Percentiles rank a stretch among this genome's conserved stretches.
Evolutionary conservation across 805 yeast genomes (phyloP).

Genomic region (Lachancea nothofagi): DNA sequence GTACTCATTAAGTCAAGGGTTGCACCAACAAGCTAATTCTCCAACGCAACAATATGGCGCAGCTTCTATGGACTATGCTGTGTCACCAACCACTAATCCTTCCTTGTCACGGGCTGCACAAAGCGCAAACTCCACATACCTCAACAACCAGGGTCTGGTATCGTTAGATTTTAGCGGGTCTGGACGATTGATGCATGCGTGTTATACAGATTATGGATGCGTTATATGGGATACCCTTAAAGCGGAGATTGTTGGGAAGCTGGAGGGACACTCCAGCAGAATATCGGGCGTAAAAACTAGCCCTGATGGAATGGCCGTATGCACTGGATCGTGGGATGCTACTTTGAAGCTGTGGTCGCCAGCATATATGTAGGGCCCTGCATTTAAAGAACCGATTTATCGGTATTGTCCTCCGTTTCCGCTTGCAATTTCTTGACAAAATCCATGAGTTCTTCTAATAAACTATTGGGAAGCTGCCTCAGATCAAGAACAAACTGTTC

Average conservation of each 20-base stretch:
- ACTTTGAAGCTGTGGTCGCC: conserved; percentile 64
- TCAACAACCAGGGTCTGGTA: conserved; percentile 63
- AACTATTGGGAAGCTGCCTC: conserved; percentile 25
- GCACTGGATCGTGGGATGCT: conserved; percentile 78
- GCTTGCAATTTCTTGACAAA: conserved; percentile 3
- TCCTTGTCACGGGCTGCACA: conserved; percentile 11
- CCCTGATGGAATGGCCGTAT: conserved; percentile 69
- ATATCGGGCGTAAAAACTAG: conserved; percentile 60
- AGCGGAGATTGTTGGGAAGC: conserved; percentile 55
- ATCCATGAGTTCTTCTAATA: conserved; percentile 14
- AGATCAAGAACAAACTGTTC: conserved; percentile 22
- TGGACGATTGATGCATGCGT: conserved; percentile 68
- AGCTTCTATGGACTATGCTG: conserved; percentile 28
- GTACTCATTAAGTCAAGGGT: conserved; percentile 36
- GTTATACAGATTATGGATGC: conserved; percentile 72
- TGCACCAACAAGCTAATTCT: conserved; percentile 10
- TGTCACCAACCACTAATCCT: conserved; percentile 11
- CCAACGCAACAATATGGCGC: conserved; percentile 15
- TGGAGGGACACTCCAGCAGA: conserved; percentile 60
- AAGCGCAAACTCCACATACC: conserved; percentile 22
- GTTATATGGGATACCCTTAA: conserved; percentile 72
- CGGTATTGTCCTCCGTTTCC: not conserved
- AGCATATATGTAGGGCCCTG: conserved; percentile 14
- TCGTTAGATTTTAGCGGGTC: conserved; percentile 68
- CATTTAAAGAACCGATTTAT: too few relatives aligned